A percentile compares a stretch with the other conserved stretches of the same genome.
Evolutionary conservation across 495 filamentous ascomycete species (phyloP).

Genomic region (Barbatosphaeria neglecta): DNA sequence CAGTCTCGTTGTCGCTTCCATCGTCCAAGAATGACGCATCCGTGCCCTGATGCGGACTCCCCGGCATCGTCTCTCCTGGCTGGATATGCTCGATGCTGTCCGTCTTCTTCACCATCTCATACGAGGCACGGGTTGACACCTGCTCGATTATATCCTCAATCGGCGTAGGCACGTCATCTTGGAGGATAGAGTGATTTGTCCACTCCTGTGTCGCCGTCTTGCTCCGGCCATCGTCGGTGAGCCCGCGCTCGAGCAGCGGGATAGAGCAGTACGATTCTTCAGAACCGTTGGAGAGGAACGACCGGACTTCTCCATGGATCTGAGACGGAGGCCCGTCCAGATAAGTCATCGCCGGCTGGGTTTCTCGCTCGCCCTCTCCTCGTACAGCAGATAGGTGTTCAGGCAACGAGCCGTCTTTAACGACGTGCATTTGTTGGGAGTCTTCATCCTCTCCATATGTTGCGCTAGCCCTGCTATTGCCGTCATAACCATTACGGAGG

Average conservation of each 20-base stretch:
- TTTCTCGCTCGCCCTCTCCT: slow-evolving; percentile 2
- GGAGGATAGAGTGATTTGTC: slow-evolving; percentile 33
- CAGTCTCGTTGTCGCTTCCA: slow-evolving; percentile 59
- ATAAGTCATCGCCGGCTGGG: too few relatives aligned
- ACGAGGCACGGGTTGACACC: slow-evolving; percentile 26
- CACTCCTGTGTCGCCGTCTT: slow-evolving; percentile 28
- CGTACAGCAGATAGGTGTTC: slow-evolving; percentile 6
- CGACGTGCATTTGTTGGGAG: slow-evolving; percentile 35
- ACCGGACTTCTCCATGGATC: slow-evolving; percentile 28
- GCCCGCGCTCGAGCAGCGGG: slow-evolving; percentile 61
- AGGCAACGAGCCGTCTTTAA: slow-evolving; percentile 15
- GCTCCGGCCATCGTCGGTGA: slow-evolving; percentile 45
- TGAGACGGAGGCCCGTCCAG: too few relatives aligned
- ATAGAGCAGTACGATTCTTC: slow-evolving; percentile 60
- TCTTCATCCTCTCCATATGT: slow-evolving; percentile 36
- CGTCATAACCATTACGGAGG: slow-evolving; percentile 6
- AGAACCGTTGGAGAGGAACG: slow-evolving; percentile 38
- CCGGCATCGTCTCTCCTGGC: slow-evolving; percentile 11
- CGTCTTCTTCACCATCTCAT: slow-evolving; percentile 37
- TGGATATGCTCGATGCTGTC: slow-evolving; percentile 28
- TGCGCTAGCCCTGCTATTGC: slow-evolving; percentile 10
- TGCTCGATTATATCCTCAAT: slow-evolving; percentile 19
- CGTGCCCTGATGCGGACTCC: slow-evolving; percentile 8
- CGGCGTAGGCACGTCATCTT: slow-evolving; percentile 13
- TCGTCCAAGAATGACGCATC: slow-evolving; percentile 55